Evolutionary conservation across 2,329 filamentous ascomycete genomes (phyloP), one percentile per base, ranked within the genome.

Genomic region (Trichoderma koningiopsis): DNA sequence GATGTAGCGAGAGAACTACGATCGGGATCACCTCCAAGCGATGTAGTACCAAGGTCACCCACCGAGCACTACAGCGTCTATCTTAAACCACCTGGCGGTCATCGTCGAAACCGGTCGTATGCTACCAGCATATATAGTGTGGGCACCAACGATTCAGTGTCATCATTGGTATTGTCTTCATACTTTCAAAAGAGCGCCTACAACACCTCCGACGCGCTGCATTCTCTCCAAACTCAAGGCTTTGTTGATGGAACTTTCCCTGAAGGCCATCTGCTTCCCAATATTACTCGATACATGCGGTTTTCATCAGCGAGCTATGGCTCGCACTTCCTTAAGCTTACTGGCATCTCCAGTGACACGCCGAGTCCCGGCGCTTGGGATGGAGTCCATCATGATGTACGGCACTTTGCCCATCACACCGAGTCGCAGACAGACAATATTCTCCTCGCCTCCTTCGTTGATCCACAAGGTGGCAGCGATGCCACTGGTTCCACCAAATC

Each of bases 231-330:
- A 1, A 80, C 79, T 35, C 86, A 85, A 1, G 88, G 88, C 0
- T 82, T 81, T 58, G 82, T 89, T 1, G 83, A 86, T 40, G 87
- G 87, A 0, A 83, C 87, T 60, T 91, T 90, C 62, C 89, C 89
- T 0, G 78, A 81, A 5, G 84, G 83, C 37, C 88, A 89, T 72
- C 80, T 91, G 8, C 80, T 90, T 11, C 82, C 84, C 37, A 91
- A 90, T 73, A 87, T 91, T 29, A 86, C 85, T 3, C 83, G 89
- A 43, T 91, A 90, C 71, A 89, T 91, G 81, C 84, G 87, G 3
- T 91, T 89, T 73, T 88, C 89, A 1, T 90, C 89, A 1, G 89
- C 89, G 0, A 87, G 88, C 0, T 91, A 91, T 68, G 89, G 89
- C 0, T 87, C 87, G 0, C 84, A 84, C 57, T 91, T 91, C 70